Evolutionary conservation across 78 protist species (phyloP).

Genomic region (Blattamonas nauphoetae): DNA sequence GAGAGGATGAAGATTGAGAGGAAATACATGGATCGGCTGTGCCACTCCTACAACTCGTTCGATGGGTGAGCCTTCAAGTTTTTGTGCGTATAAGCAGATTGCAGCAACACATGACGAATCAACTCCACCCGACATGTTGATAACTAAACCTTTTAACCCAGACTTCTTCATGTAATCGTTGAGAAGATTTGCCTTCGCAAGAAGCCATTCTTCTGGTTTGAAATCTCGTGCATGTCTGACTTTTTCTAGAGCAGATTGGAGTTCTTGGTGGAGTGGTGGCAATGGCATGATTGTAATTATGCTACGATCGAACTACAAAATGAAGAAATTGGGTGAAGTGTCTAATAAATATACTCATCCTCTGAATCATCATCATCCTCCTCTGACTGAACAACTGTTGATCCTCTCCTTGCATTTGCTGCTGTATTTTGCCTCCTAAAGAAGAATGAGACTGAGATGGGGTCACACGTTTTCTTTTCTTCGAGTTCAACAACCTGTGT

Average conservation of each 20-base stretch:
- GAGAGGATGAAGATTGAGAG: background rate
- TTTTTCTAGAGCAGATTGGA: slow-evolving; percentile 3
- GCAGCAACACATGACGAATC: slow-evolving; percentile 48
- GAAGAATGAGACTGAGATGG: no score
- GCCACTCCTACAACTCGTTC: slow-evolving; percentile 30
- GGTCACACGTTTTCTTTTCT: background rate
- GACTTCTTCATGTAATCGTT: slow-evolving; percentile 40
- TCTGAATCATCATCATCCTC: no score
- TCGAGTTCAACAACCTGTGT: background rate
- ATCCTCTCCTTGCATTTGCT: no score
- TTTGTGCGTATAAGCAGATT: slow-evolving; percentile 18
- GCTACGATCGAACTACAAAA: no score
- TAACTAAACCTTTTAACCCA: slow-evolving; percentile 35
- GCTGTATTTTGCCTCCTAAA: no score
- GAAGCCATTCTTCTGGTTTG: slow-evolving; percentile 35
- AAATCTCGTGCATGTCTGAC: slow-evolving; percentile 29
- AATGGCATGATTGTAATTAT: background rate
- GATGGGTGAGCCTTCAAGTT: slow-evolving; percentile 41
- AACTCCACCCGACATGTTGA: slow-evolving; percentile 54
- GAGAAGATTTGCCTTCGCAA: slow-evolving; percentile 32
- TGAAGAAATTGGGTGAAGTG: no score
- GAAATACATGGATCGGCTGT: slow-evolving; percentile 46
- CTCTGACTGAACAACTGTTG: no score
- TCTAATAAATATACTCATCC: no score
- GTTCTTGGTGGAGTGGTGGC: slow-evolving; percentile 4